Base-by-base conservation (phyloP, 2,329 filamentous ascomycete species). In the Monosporascus cannonballus region DNA sequence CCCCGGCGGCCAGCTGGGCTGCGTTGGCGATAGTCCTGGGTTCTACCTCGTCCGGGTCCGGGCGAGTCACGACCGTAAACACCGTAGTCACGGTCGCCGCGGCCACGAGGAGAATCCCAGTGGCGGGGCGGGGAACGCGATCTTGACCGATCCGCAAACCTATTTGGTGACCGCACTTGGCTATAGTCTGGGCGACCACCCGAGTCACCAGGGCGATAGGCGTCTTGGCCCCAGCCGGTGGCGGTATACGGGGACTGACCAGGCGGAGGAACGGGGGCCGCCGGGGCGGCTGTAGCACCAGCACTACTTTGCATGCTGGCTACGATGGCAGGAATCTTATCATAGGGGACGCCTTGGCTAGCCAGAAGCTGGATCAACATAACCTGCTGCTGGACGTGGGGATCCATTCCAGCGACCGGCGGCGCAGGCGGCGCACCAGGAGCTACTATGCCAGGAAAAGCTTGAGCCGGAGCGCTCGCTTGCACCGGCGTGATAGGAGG, bases 1-100 rank as follows among this genome's bases (percentile, higher is more conserved):
- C 81, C 83, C 63, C 84, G 83, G 57, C 86, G 85, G 52, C 83
- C 81, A 51, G 83, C 78, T 46, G 92, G 91, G 64, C 89, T 96
- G 65, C 94, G 89, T 68, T 96, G 91, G 59, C 93, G 89, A 73
- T 96, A 96, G 39, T 91, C 84, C 51, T 78, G 73, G 54, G 77
- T 79, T 55, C 83, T 78, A 41, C 80, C 77, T 50, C 78, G 78
- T 54, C 80, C 80, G 59, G 80, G 78, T 52, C 80, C 80, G 37
- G 84, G 82, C 18, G 84, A 86, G 64, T 86, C 83, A 55, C 81
- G 85, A 55, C 87, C 85, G 71, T 89, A 93, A 51, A 86, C 83
- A 55, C 83, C 86, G 70, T 86, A 87, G 6, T 85, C 83, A 51
- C 80, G 78, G 60, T 77, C 77, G 59, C 83, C 82, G 61, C 86